Percentiles rank a stretch among this genome's conserved stretches.
Evolutionary conservation across 2,329 filamentous ascomycete species (phyloP).

Genomic region (Dothideomycetes sp.): DNA sequence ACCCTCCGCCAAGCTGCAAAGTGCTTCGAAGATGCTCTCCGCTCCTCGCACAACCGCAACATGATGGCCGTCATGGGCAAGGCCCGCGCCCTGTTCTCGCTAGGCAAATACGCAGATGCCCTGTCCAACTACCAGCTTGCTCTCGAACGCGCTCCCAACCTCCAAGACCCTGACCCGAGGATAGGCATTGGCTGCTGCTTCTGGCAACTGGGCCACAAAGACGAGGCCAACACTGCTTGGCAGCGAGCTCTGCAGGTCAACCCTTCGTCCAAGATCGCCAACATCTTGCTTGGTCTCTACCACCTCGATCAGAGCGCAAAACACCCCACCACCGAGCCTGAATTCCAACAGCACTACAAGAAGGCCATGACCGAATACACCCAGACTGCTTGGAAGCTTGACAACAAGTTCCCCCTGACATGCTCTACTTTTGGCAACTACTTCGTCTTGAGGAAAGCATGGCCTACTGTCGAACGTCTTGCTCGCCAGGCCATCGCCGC

Average conservation of each 20-base stretch:
- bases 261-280: constrained; percentile 77
- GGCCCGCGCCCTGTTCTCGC: constrained; percentile 74
- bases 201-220: constrained; percentile 92
- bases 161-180: constrained; percentile 87
- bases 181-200: constrained; percentile 95
- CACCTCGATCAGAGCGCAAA: constrained; percentile 81
- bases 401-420: constrained; percentile 82
- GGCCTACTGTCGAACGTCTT: constrained; percentile 72
- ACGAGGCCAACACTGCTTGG: constrained; percentile 86
- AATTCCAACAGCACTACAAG: constrained; percentile 78
- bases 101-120: constrained; percentile 78
- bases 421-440: constrained; percentile 86
- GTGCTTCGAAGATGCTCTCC: constrained; percentile 87
- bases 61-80: constrained; percentile 88
- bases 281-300: constrained; percentile 81
- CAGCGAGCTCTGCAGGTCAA: constrained; percentile 75
- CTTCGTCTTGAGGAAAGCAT: constrained; percentile 74
- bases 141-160: constrained; percentile 71
- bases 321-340: constrained; percentile 71
- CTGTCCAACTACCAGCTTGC: constrained; percentile 80
- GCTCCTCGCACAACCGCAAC: constrained; percentile 76
- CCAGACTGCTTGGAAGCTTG: constrained; percentile 84
- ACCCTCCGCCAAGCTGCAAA: constrained; percentile 78
- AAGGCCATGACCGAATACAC: constrained; percentile 92
- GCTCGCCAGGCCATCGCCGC: constrained; percentile 90